phyloP scores from a whole-genome alignment of 345 rosid species.

The Citrus hindsii region DNA sequence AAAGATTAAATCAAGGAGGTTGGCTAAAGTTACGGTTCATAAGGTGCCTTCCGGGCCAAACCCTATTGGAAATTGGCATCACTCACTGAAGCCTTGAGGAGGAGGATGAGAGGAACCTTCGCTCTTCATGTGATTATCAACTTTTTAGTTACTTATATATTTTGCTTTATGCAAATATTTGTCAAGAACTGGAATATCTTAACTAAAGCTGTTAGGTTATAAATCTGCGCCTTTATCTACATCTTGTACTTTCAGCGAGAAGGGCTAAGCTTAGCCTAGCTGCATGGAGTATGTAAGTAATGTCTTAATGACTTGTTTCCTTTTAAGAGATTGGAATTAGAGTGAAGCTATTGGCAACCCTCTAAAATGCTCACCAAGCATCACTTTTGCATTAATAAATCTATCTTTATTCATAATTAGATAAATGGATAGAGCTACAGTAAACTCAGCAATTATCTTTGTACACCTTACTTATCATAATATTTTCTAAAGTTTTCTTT shows the following conservation, averaged over 20 bases:
- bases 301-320: too few species aligned
- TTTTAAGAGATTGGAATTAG: too few species aligned
- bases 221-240: not conserved
- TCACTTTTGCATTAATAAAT: too few species aligned
- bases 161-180: not conserved
- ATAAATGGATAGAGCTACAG: too few species aligned
- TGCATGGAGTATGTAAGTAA: too few species aligned
- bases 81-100: constrained; percentile 4
- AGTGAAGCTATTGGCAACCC: too few species aligned
- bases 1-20: constrained; percentile 9
- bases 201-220: not conserved
- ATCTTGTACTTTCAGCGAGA: not conserved
- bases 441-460: too few species aligned
- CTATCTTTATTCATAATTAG: too few species aligned
- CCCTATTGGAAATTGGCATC: constrained; percentile 32
- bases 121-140: not conserved
- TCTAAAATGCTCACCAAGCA: too few species aligned
- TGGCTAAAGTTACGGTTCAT: not conserved
- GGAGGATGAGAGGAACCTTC: not conserved
- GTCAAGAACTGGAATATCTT: not conserved
- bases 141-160: not conserved
- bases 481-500: too few species aligned
- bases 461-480: too few species aligned
- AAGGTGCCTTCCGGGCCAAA: constrained; percentile 38
- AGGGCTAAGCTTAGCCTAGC: not conserved